A percentile compares a stretch with the other conserved stretches of the same genome.
phyloP scores from a whole-genome alignment of 2,329 filamentous ascomycete species.

The Aaosphaeria arxii region DNA sequence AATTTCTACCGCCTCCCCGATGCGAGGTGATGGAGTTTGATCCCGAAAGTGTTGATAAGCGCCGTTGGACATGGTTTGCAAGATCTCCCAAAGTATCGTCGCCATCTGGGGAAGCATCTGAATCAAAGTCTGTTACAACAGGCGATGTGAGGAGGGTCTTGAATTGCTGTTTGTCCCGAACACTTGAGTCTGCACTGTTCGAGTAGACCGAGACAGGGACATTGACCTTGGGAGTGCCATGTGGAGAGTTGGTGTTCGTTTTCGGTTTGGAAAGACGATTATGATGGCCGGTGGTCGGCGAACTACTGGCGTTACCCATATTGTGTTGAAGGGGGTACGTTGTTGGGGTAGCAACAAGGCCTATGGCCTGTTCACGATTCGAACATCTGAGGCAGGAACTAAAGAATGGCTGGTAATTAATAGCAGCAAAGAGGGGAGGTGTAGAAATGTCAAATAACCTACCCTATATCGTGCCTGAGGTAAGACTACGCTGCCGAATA shows the following conservation, averaged over 20 bases:
- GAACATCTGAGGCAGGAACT: constrained; percentile 11
- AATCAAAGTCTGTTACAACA: constrained; percentile 18
- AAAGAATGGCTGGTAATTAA: constrained; percentile 3
- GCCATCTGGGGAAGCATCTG: constrained; percentile 10
- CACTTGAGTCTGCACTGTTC: constrained; percentile 24
- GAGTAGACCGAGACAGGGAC: constrained; percentile 19
- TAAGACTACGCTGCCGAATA: constrained; percentile 4
- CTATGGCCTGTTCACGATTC: constrained; percentile 9
- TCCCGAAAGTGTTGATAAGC: constrained; percentile 24
- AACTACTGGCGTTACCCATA: constrained; percentile 31
- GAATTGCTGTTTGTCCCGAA: constrained; percentile 26
- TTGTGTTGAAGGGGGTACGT: constrained; percentile 10
- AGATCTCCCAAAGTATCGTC: constrained; percentile 18
- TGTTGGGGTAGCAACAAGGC: constrained; percentile 17
- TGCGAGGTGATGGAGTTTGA: constrained; percentile 20
- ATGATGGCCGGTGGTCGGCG: constrained; percentile 6
- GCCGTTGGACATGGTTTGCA: constrained; percentile 18
- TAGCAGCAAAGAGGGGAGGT: constrained; percentile 7
- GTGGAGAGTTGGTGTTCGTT: constrained; percentile 32
- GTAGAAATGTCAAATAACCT: constrained; percentile 6
- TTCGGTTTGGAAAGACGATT: constrained; percentile 35
- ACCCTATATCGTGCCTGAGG: constrained; percentile 13
- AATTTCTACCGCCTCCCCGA: constrained; percentile 17
- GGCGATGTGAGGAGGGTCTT: constrained; percentile 27
- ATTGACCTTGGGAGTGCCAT: constrained; percentile 9